Evolutionary conservation across 108 stramenopile genomes (phyloP), one percentile per base, ranked within the genome.

Genomic region (Cyclotella baltica): DNA sequence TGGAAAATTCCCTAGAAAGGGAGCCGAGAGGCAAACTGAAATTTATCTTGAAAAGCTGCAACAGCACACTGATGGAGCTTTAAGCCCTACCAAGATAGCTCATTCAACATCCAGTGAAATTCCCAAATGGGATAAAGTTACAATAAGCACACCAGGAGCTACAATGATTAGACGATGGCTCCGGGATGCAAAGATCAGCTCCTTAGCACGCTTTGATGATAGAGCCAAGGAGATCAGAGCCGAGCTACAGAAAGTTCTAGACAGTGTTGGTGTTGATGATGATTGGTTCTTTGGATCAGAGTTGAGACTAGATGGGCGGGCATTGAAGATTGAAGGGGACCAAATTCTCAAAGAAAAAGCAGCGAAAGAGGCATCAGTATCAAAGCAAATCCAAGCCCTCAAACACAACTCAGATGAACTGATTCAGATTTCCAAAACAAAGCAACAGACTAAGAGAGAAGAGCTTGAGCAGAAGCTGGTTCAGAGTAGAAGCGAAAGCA

Each of bases 41-140:
- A 28, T 16, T 18, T 92, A 93, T 56, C 89, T 92, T 16, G 86
- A 90, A 36, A 70, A 57, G 58, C 78, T 96, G 81, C 85, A 86
- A 4, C 55, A 84, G 34, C 70, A 83, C 11, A 88, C 86, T 72
- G 68, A 22, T 2, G 43, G 0, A 15, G 58, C 19, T 34, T 15
- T 35, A 36, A 36, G 27, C 38, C 58, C n/a, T 72, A 34, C 4
- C 48, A 72, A 64, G 67, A 72, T 36, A 74, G 28, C 51, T 69
- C 34, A 47, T 73, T 8, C 58, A 56, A 30, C 73, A 70, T 27
- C 25, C 28, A 38, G 29, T 15, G 46, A 56, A 9, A 19, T 48
- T 27, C 9, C 37, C 25, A n/a, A 48, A n/a, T 58, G 47, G 50
- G 61, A 43, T 16, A 37, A 43, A 13, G 52, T 66, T 3, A 11